A percentile compares a stretch with the other conserved stretches of the same genome.
phyloP scores from a whole-genome alignment of 345 rosid genomes.

The Turritis glabra region DNA sequence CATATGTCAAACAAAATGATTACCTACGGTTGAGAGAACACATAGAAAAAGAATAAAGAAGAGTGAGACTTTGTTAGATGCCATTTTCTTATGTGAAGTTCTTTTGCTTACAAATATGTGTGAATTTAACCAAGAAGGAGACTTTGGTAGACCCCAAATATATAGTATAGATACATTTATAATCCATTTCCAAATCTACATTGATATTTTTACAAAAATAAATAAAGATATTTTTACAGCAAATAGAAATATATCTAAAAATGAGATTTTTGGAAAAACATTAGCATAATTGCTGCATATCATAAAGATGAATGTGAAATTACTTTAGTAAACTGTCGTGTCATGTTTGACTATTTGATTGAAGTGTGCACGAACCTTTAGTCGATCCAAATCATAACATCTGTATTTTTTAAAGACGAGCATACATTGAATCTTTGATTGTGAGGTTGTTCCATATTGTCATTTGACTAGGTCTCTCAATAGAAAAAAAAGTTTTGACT shows the following conservation, averaged over 20 bases:
- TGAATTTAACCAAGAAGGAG: not conserved
- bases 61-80: not conserved
- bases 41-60: slow-evolving; percentile 1
- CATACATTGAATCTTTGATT: too few relatives aligned
- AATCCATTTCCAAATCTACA: not conserved
- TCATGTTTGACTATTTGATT: too few relatives aligned
- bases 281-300: too few relatives aligned
- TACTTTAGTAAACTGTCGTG: too few relatives aligned
- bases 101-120: not conserved
- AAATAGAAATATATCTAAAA: not conserved
- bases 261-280: not conserved
- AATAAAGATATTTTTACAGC: not conserved
- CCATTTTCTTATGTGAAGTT: not conserved
- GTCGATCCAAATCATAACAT: too few relatives aligned
- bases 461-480: too few relatives aligned
- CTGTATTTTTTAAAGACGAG: too few relatives aligned
- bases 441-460: too few relatives aligned
- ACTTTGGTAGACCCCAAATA: not conserved
- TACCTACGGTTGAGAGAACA: not conserved
- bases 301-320: too few relatives aligned
- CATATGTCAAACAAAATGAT: not conserved
- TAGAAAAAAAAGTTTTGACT: too few relatives aligned
- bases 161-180: not conserved
- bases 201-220: not conserved
- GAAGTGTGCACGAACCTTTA: too few relatives aligned